phyloP scores from a whole-genome alignment of 2,329 filamentous ascomycete genomes.

The Teratosphaeria pseudoeucalypti region DNA sequence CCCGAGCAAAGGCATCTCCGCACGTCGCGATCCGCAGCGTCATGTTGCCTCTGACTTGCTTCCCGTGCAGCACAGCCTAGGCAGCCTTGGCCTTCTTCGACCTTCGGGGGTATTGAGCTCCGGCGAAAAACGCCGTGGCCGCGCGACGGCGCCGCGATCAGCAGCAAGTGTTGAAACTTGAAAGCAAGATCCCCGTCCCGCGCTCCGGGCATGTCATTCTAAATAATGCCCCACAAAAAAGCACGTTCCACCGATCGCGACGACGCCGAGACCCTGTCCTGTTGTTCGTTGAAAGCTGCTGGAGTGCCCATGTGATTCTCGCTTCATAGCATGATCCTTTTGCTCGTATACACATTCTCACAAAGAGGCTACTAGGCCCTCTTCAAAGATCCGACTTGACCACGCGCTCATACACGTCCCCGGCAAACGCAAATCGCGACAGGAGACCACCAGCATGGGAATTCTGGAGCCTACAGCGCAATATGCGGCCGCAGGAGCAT shows the following conservation, averaged over 20 bases:
- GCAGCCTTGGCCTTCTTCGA: background rate
- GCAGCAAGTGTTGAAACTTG: background rate
- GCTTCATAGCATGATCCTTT: background rate
- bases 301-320: background rate
- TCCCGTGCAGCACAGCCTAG: background rate
- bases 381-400: background rate
- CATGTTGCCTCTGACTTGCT: background rate
- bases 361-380: background rate
- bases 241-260: background rate
- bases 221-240: background rate
- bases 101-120: background rate
- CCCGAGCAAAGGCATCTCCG: background rate
- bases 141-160: too few relatives aligned
- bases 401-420: background rate
- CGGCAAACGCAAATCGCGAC: background rate
- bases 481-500: conserved; percentile 48
- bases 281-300: background rate
- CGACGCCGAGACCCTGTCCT: background rate
- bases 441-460: background rate
- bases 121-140: background rate
- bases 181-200: background rate
- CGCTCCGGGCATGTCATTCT: background rate
- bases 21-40: background rate
- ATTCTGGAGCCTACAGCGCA: conserved; percentile 1
- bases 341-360: background rate